These are phyloP conservation scores for Blastobotrys persicus DNA, from an alignment of 1,139 yeast genomes.

Conservation along the genomic window DNA sequence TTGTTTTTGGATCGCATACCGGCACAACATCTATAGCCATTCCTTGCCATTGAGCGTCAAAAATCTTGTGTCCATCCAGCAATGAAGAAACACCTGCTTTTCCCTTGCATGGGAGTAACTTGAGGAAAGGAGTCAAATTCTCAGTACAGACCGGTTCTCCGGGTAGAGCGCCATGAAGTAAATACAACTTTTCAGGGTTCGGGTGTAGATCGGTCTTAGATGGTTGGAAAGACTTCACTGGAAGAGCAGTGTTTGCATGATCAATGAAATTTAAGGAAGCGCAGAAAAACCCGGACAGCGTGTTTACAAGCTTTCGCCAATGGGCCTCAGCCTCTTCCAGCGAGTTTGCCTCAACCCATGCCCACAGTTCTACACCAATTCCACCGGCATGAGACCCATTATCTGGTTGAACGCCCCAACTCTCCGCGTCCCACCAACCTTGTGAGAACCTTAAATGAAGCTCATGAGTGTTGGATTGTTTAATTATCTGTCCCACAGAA, in stretches of 20 bases:
- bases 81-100: conserved; percentile 84
- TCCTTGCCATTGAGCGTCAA: conserved; percentile 92
- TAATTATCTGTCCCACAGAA: conserved; percentile 73
- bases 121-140: conserved; percentile 89
- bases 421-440: conserved; percentile 92
- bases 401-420: conserved; percentile 81
- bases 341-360: conserved; percentile 66
- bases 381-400: conserved; percentile 81
- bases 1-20: conserved; percentile 30
- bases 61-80: conserved; percentile 92
- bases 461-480: conserved; percentile 64
- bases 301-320: conserved; percentile 74
- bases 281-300: conserved; percentile 88
- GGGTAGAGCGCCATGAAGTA: conserved; percentile 84
- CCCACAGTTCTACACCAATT: conserved; percentile 94
- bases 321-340: conserved; percentile 54
- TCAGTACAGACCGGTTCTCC: conserved; percentile 97
- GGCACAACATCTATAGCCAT: conserved; percentile 85
- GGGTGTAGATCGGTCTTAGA: conserved; percentile 25
- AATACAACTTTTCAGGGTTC: conserved; percentile 40
- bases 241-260: conserved; percentile 72
- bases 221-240: conserved; percentile 50
- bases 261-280: conserved; percentile 92
- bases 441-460: conserved; percentile 83
- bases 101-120: conserved; percentile 88